A percentile compares a stretch with the other conserved stretches of the same genome.
These are phyloP conservation scores for Aschersonia sp. DNA, from an alignment of 2,329 filamentous ascomycete genomes.

Conservation along the genomic window DNA sequence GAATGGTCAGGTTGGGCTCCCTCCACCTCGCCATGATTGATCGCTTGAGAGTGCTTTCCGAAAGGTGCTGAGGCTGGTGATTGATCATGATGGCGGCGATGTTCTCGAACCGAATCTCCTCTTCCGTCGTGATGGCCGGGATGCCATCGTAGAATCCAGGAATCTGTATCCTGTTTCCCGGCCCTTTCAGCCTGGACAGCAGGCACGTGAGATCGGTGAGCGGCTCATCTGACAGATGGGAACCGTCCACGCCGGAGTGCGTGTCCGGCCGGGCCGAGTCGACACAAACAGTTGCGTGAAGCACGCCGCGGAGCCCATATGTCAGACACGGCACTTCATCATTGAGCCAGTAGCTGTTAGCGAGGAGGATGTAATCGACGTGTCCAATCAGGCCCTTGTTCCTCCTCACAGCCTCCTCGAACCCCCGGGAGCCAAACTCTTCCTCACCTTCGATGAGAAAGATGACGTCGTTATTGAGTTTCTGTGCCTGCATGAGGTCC, in stretches of 20 bases:
- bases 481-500: conserved; percentile 73
- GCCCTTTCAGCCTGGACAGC: conserved; percentile 68
- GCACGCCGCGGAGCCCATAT: conserved; percentile 83
- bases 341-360: conserved; percentile 98
- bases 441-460: conserved; percentile 97
- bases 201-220: conserved; percentile 81
- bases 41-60: conserved; percentile 58
- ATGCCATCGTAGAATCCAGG: conserved; percentile 84
- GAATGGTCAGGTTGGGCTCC: conserved; percentile 86
- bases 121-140: conserved; percentile 56
- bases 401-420: conserved; percentile 65
- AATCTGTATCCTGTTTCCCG: conserved; percentile 67
- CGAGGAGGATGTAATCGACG: conserved; percentile 86
- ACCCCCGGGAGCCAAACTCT: conserved; percentile 84
- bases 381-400: conserved; percentile 77
- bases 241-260: conserved; percentile 95
- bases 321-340: conserved; percentile 92
- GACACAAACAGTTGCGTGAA: conserved; percentile 83
- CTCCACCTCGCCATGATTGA: conserved; percentile 91
- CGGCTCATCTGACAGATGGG: conserved; percentile 77
- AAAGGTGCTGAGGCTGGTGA: conserved; percentile 46
- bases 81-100: conserved; percentile 66
- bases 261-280: conserved; percentile 78
- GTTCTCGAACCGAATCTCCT: conserved; percentile 69
- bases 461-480: conserved; percentile 73